phyloP scores from a whole-genome alignment of 2,329 filamentous ascomycete genomes.

The Bipolaris zeicola region DNA sequence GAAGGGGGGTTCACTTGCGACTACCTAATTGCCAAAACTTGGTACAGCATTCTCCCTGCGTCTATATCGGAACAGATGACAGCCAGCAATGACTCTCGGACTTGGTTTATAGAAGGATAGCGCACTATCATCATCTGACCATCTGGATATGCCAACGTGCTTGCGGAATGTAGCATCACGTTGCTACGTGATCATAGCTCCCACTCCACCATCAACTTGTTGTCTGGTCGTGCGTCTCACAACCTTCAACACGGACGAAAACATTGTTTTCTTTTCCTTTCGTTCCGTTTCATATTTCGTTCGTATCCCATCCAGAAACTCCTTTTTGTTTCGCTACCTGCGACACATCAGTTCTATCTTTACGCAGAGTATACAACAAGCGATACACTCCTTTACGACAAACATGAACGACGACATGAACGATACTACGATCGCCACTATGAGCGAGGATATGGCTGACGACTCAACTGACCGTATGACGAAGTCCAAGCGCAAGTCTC shows the following conservation, averaged over 20 bases:
- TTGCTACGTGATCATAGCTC: conserved; percentile 1
- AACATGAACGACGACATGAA: background rate
- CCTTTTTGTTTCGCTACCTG: background rate
- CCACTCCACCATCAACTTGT: background rate
- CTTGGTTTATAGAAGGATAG: background rate
- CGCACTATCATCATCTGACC: conserved; percentile 7
- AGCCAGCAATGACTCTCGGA: background rate
- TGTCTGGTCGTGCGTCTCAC: conserved; percentile 1
- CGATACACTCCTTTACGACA: background rate
- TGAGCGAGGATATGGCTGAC: background rate
- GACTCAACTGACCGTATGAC: background rate
- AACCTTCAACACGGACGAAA: background rate
- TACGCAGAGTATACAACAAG: background rate
- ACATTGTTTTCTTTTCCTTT: background rate
- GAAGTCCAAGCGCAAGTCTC: conserved; percentile 6
- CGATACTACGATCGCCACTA: background rate
- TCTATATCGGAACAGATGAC: background rate
- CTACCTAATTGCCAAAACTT: background rate
- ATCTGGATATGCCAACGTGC: background rate
- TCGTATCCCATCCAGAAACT: background rate
- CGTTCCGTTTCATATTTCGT: background rate
- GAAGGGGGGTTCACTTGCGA: background rate
- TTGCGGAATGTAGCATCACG: background rate
- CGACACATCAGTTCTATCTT: background rate
- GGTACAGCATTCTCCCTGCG: background rate